Conservation (phyloP, 768 basidiomycete species). For the Mycena maculata region DNA sequence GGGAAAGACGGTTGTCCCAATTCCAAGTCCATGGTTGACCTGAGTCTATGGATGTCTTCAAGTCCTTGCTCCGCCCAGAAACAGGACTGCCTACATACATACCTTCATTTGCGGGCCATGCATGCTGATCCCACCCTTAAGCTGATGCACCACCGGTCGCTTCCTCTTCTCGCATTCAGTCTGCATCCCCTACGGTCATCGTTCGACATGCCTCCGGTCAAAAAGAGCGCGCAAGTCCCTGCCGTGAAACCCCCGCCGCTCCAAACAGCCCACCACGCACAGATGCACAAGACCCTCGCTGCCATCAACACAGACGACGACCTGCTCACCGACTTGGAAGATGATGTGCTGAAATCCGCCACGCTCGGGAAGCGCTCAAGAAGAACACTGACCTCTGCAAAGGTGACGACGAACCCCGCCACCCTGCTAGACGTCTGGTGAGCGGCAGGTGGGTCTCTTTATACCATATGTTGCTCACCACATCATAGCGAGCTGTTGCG, state of each 20-base stretch:
- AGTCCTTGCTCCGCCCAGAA: slow-evolving; percentile 41
- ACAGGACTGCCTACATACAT: slow-evolving; percentile 22
- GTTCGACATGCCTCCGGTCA: slow-evolving; percentile 29
- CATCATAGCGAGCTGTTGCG: slow-evolving; percentile 10
- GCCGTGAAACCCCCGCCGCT: neutral
- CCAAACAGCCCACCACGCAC: neutral
- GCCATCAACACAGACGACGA: slow-evolving; percentile 28
- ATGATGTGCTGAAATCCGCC: slow-evolving; percentile 11
- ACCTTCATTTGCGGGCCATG: neutral
- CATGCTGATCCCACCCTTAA: neutral
- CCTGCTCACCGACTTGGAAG: slow-evolving; percentile 22
- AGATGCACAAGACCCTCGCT: slow-evolving; percentile 21
- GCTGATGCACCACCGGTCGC: slow-evolving; percentile 2
- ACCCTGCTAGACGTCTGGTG: slow-evolving; percentile 29
- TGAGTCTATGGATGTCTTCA: slow-evolving; percentile 53
- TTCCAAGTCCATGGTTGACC: slow-evolving; percentile 52
- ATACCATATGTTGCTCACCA: neutral
- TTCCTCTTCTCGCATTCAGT: slow-evolving; percentile 14
- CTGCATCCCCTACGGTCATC: slow-evolving; percentile 16
- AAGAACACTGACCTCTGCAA: slow-evolving; percentile 12
- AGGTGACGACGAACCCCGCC: slow-evolving; percentile 12
- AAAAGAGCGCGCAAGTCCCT: slow-evolving; percentile 21
- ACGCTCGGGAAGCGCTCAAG: slow-evolving; percentile 28
- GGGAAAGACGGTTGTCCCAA: slow-evolving; percentile 40
- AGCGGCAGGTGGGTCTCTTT: neutral